Conservation (phyloP, 495 filamentous ascomycete genomes). For the Saxophila tyrrhenica region DNA sequence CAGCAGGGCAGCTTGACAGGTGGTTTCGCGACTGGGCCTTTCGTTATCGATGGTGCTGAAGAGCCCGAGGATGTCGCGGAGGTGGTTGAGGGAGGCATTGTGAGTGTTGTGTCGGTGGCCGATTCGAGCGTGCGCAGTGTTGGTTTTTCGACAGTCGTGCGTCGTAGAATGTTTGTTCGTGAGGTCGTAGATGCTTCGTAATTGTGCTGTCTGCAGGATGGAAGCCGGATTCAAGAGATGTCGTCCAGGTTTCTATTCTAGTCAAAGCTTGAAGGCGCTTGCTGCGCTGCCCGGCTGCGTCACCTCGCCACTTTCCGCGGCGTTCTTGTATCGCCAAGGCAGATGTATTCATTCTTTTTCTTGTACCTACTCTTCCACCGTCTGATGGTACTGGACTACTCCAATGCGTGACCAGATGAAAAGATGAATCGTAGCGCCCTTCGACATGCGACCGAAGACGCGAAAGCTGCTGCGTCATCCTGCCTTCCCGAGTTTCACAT, state of each 20-base stretch:
- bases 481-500: neutral
- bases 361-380: no score
- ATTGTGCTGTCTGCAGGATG: neutral
- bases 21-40: conserved; percentile 5
- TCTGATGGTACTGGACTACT: no score
- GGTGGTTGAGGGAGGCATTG: conserved; percentile 14
- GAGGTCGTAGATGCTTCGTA: neutral
- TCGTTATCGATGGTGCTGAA: conserved; percentile 1
- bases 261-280: neutral
- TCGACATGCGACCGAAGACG: no score
- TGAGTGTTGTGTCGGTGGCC: neutral
- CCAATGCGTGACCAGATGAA: no score
- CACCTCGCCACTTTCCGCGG: neutral
- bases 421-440: no score
- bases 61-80: conserved; percentile 3
- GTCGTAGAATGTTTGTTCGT: neutral
- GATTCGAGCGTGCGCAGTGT: no score
- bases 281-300: neutral
- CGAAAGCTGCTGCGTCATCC: no score
- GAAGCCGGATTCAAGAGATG: neutral
- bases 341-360: no score
- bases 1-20: conserved; percentile 13
- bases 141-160: neutral
- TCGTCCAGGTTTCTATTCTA: neutral
- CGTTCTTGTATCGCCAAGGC: no score